Evolutionary conservation across 345 rosid genomes (phyloP), one percentile per base, ranked within the genome.

Genomic region (Eucalyptus microcorys): DNA sequence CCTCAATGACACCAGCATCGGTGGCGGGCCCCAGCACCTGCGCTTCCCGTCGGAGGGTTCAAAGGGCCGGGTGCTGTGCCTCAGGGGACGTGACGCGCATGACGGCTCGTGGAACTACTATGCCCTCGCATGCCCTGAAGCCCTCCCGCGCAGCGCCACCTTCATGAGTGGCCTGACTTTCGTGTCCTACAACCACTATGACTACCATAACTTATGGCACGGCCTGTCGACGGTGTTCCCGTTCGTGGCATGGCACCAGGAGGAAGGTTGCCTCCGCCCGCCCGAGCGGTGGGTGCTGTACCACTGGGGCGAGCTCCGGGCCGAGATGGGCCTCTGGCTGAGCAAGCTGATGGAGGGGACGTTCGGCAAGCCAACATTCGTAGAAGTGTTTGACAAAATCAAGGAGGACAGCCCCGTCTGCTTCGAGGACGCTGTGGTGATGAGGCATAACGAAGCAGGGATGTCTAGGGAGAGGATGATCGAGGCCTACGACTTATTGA

Each of bases 81-180:
- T 95, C 68, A 95, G 94, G 91, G 96, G 98, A 2, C 90, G 88
- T 8, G 93, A 96, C 89, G 87, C 87, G 1, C 98, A 93, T 45
- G 97, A 97, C 32, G 97, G 99, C 3, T 92, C 97, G 4, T 93
- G 97, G 97, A 97, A 95, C 88, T 93, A 89, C 87, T 95, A 96
- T 21, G 97, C 96, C 8, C 57, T 95, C 15, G 95, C 97, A 26
- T 95, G 96, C 96, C 95, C 94, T 9, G 89, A 94, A 55, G 90
- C 95, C 13, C 93, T 96, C 52, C 98, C 96, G 5, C 32, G 85
- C 66, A 95, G 94, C 34, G 92, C 96, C 4, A 92, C 90, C 49
- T 85, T 93, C 55, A 87, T 92, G 93, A 87, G 92, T 11, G 99
- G 97, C 13, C 87, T 95, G 34, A 94, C 99, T 8, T 95, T 95